Conservation (phyloP, 73 alveolate species). For the Paramecium primaurelia region DNA sequence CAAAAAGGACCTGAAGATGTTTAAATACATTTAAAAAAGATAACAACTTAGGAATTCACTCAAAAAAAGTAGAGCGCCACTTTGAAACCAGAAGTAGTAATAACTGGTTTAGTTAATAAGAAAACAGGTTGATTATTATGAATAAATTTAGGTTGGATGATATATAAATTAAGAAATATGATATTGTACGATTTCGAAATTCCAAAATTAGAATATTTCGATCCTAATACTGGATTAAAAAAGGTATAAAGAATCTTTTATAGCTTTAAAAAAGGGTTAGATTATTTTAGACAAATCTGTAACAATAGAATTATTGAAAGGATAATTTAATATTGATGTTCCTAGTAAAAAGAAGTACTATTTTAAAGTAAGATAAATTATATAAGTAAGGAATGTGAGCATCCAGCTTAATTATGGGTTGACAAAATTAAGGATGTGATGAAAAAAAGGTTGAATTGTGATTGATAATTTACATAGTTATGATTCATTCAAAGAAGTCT, state of each 20-base stretch:
- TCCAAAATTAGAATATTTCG: constrained; percentile 2
- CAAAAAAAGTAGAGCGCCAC: background rate
- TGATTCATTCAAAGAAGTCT: constrained; percentile 7
- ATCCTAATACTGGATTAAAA: constrained; percentile 19
- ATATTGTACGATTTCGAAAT: background rate
- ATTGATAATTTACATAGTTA: background rate
- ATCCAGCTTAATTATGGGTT: constrained; percentile 13
- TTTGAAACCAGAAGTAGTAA: background rate
- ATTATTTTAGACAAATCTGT: background rate
- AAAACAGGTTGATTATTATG: background rate
- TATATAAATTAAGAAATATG: background rate
- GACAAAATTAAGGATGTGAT: constrained; percentile 2
- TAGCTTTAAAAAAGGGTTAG: background rate
- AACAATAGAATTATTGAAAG: background rate
- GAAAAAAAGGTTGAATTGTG: background rate
- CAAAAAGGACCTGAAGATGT: constrained; percentile 25
- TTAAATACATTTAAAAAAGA: background rate
- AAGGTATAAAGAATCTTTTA: background rate
- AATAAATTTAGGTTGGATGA: background rate
- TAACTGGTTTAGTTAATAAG: constrained; percentile 6
- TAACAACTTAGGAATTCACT: background rate
- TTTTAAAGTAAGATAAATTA: background rate
- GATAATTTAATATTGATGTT: background rate
- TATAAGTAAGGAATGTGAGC: background rate
- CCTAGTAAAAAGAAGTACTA: background rate